phyloP scores from a whole-genome alignment of 495 filamentous ascomycete species.

The Trichoderma orchidacearum region DNA sequence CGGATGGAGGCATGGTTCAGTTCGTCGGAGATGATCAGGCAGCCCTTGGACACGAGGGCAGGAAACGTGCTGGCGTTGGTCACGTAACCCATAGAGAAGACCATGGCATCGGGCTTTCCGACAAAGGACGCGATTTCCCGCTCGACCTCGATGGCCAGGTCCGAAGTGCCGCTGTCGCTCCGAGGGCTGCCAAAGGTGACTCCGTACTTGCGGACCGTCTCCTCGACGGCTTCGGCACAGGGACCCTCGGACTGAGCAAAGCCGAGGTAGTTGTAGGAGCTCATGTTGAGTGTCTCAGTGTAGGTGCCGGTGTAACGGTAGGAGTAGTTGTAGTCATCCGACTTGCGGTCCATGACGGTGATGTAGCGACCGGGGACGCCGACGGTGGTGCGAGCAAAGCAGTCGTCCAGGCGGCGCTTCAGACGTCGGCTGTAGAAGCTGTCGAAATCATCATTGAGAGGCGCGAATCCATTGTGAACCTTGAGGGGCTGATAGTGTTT shows the following conservation, averaged over 20 bases:
- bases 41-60: slow-evolving; percentile 79
- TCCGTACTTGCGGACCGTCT: slow-evolving; percentile 69
- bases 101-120: slow-evolving; percentile 85
- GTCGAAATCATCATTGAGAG: slow-evolving; percentile 97
- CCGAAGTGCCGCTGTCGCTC: slow-evolving; percentile 72
- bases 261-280: slow-evolving; percentile 97
- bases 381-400: slow-evolving; percentile 81
- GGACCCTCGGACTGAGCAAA: slow-evolving; percentile 97
- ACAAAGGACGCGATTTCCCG: slow-evolving; percentile 79
- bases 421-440: slow-evolving; percentile 92
- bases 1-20: slow-evolving; percentile 96
- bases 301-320: slow-evolving; percentile 79
- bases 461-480: slow-evolving; percentile 76
- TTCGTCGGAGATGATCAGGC: slow-evolving; percentile 89
- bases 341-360: slow-evolving; percentile 76
- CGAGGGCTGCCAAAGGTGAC: slow-evolving; percentile 69
- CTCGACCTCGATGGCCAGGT: slow-evolving; percentile 80
- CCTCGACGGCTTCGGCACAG: slow-evolving; percentile 88
- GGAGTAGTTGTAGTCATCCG: slow-evolving; percentile 74
- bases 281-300: slow-evolving; percentile 96
- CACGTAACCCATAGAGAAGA: slow-evolving; percentile 97
- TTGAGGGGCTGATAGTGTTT: slow-evolving; percentile 74
- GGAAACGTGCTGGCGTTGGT: slow-evolving; percentile 90
- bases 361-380: slow-evolving; percentile 92
- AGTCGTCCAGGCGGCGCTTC: slow-evolving; percentile 92